Base-by-base conservation (phyloP, 495 filamentous ascomycete genomes). In the Usnea hakonensis region DNA sequence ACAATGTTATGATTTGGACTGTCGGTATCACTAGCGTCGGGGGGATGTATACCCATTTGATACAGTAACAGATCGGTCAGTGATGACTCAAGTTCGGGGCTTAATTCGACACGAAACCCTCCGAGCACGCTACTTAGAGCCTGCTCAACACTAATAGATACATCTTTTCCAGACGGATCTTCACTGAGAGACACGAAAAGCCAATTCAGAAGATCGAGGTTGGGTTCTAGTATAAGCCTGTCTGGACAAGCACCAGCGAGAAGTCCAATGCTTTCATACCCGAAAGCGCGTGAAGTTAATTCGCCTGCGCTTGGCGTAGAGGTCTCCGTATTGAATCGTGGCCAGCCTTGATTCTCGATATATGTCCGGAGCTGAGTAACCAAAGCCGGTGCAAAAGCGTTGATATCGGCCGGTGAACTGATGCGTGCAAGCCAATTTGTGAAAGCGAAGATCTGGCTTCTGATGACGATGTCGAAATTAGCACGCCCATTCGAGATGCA, bases 111-210 rank as follows among this genome's bases (percentile, higher is more conserved):
- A 32, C 80, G 68, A 56, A 86, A 83, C 13, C 81, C 82, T 53
- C 80, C 79, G 26, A 91, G 71, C 48, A 96, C 81, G 58, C 85
- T 91, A 46, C 90, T 90, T 3, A 98, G 76, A 6, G 91, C 88
- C 58, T 91, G 90, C 67, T 97, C 92, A 48, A 97, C 88, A 71
- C 90, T 94, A 59, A 96, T 85, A 30, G 87, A 87, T 21, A 93
- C 83, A 13, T 85, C 83, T 17, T 85, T 82, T 0, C 86, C 82
- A 8, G 84, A 90, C 3, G 85, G 82, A 68, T 97, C 92, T 64
- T 89, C 86, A 58, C 83, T 83, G n/a, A 97, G 77, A 7, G 89
- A 88, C 33, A 78, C 80, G 70, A 98, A 90, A 37, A 96, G 80
- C 88, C 88, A 95, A 55, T 81, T 77, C 3, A 93, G 78, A 1